phyloP scores from a whole-genome alignment of 495 filamentous ascomycete species.

The Penicillium malachiteum region DNA sequence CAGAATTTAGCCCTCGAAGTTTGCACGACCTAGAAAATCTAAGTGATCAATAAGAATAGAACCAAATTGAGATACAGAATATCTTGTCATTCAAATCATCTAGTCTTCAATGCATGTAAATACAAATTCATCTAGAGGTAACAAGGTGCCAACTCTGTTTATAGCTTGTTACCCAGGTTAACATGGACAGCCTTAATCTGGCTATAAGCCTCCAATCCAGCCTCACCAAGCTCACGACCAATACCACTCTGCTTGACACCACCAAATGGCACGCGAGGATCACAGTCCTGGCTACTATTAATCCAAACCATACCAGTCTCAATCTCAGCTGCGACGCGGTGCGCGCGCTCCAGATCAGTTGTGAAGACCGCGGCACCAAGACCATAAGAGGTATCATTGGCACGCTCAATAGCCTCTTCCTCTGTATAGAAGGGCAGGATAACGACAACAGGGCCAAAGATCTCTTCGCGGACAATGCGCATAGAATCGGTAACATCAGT shows the following conservation, averaged over 20 bases:
- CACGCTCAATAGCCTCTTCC: constrained; percentile 74
- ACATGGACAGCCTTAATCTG: constrained; percentile 79
- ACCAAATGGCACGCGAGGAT: constrained; percentile 78
- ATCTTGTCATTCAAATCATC: not conserved
- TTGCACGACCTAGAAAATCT: too few relatives aligned
- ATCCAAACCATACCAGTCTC: constrained; percentile 98
- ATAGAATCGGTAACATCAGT: constrained; percentile 65
- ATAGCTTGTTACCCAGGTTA: constrained; percentile 57
- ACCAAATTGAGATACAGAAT: too few relatives aligned
- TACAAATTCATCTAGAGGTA: not conserved
- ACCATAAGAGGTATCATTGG: constrained; percentile 86
- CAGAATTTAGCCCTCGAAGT: too few relatives aligned
- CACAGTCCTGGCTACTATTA: constrained; percentile 75
- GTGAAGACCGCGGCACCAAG: constrained; percentile 88
- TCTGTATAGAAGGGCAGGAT: constrained; percentile 78
- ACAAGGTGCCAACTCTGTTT: not conserved
- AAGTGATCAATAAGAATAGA: too few relatives aligned
- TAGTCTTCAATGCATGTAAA: not conserved
- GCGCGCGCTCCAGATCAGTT: constrained; percentile 70
- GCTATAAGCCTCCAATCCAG: constrained; percentile 73
- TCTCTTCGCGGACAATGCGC: constrained; percentile 68
- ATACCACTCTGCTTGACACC: constrained; percentile 95
- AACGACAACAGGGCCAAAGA: constrained; percentile 88
- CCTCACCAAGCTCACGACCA: constrained; percentile 83
- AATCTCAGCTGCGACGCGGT: constrained; percentile 78